A percentile compares a stretch with the other conserved stretches of the same genome.
Conservation (phyloP, 176 grass and related monocot species). For the Oryza glaberrima region DNA sequence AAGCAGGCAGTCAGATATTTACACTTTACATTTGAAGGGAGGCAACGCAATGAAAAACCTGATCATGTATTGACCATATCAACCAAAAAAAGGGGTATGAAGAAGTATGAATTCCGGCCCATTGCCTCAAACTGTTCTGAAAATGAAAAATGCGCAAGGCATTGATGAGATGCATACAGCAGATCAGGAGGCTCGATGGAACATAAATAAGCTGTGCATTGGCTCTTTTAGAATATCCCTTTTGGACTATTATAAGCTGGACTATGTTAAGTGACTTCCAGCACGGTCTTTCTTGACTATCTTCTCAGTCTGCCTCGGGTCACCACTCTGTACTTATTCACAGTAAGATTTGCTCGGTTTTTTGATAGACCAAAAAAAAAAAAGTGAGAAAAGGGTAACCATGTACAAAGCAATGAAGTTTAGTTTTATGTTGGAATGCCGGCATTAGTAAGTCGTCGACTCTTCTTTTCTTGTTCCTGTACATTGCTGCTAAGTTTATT, state of each 20-base stretch:
- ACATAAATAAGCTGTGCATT: conserved; percentile 38
- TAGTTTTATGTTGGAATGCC: conserved; percentile 22
- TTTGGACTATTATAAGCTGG: conserved; percentile 31
- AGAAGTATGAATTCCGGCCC: conserved; percentile 19
- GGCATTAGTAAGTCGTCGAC: conserved; percentile 37
- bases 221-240: conserved; percentile 21
- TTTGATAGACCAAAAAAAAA: conserved; percentile 38
- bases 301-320: conserved; percentile 23
- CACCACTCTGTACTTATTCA: conserved; percentile 44
- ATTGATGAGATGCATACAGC: conserved; percentile 29
- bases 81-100: conserved; percentile 51
- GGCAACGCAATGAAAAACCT: neutral
- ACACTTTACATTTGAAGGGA: conserved; percentile 3
- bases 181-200: conserved; percentile 33
- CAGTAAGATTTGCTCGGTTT: conserved; percentile 20
- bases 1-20: neutral
- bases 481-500: conserved; percentile 50
- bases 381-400: conserved; percentile 22
- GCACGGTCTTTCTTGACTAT: conserved; percentile 28
- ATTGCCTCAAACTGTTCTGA: conserved; percentile 46
- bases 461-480: conserved; percentile 43
- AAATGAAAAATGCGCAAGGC: conserved; percentile 10
- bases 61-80: neutral
- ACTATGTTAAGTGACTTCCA: conserved; percentile 35
- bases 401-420: conserved; percentile 44